Conservation (phyloP, 108 stramenopile species). For the Nitzschia sp. region DNA sequence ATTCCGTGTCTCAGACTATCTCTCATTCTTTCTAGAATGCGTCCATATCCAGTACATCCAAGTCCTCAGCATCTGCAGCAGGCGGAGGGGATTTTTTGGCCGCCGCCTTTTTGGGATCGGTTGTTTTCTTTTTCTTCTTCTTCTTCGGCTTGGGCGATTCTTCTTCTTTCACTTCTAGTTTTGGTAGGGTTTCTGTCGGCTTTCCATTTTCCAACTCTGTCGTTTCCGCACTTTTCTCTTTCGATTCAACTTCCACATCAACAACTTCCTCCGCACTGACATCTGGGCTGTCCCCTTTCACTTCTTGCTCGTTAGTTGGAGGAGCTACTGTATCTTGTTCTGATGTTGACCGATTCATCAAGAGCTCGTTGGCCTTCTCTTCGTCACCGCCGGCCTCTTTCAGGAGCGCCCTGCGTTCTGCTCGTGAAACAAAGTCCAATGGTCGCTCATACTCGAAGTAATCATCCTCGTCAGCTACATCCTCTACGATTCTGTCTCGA, state of each 20-base stretch:
- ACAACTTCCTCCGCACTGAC: neutral
- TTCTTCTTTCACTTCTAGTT: slow-evolving; percentile 16
- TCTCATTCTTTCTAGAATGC: slow-evolving; percentile 9
- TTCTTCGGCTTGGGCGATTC: too few relatives aligned
- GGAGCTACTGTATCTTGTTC: neutral
- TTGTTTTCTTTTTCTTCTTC: slow-evolving; percentile 19
- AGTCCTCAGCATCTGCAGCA: slow-evolving; percentile 16
- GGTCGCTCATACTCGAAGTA: slow-evolving; percentile 85
- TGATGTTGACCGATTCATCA: neutral
- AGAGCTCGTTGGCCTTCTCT: slow-evolving; percentile 69
- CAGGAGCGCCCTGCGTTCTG: slow-evolving; percentile 67
- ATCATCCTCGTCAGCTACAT: slow-evolving; percentile 67
- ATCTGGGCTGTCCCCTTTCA: neutral
- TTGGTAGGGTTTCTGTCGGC: neutral
- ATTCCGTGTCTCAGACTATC: too few relatives aligned
- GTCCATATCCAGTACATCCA: slow-evolving; percentile 42
- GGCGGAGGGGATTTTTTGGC: neutral
- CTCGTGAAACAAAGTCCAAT: slow-evolving; percentile 77
- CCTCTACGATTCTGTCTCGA: slow-evolving; percentile 72
- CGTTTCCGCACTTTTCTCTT: slow-evolving; percentile 1
- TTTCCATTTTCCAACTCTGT: neutral
- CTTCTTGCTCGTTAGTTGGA: neutral
- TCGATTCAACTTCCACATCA: slow-evolving; percentile 4
- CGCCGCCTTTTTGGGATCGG: slow-evolving; percentile 5
- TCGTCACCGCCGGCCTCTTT: slow-evolving; percentile 78